Evolutionary conservation across 148 eudicot genomes (phyloP), one percentile per base, ranked within the genome.

Genomic region (Simmondsia chinensis): DNA sequence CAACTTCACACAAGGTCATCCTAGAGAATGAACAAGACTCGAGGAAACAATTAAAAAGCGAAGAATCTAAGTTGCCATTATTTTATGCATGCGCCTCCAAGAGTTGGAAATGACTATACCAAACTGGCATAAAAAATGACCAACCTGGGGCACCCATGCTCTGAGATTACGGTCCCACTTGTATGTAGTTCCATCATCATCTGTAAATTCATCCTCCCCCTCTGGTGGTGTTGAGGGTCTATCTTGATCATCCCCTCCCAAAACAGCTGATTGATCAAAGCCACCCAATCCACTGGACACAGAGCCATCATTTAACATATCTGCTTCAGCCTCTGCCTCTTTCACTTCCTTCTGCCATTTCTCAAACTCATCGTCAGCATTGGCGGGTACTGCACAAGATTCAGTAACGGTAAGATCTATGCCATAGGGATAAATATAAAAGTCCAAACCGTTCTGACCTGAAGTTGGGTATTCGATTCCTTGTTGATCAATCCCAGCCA

Each of bases 141-240:
- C 41, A 37, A 82, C 97, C 95, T 91, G 97, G 39, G 99, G 99
- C 53, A 86, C 89, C 89, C 94, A 91, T 39, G 72, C 94, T 70
- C 85, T 68, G 35, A 79, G 79, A 50, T 46, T 59, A 17, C 74
- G 75, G 54, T 86, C 83, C 99, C 99, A 91, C 65, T 73, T 91
- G 70, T 91, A 91, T 11, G 40, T 58, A 8, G 99, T 91, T 39
- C 99, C 99, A 60, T 91, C 99, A 58, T 91, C 99, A 71, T 91
- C 99, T 22, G 75, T 72, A 33, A 86, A 91, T 63, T 91, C 96
- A 51, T 76, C 80, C 57, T 91, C 99, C 3, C 94, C 99, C 13
- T 86, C 99, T 12, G 89, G 95, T 28, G 99, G 99, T 11, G 94
- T 74, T 20, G 73, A 61, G 52, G 99, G 99, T 64, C 89, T 77